A percentile compares a stretch with the other conserved stretches of the same genome.
phyloP scores from a whole-genome alignment of 352 stramenopile genomes.

The Phytophthora pini region DNA sequence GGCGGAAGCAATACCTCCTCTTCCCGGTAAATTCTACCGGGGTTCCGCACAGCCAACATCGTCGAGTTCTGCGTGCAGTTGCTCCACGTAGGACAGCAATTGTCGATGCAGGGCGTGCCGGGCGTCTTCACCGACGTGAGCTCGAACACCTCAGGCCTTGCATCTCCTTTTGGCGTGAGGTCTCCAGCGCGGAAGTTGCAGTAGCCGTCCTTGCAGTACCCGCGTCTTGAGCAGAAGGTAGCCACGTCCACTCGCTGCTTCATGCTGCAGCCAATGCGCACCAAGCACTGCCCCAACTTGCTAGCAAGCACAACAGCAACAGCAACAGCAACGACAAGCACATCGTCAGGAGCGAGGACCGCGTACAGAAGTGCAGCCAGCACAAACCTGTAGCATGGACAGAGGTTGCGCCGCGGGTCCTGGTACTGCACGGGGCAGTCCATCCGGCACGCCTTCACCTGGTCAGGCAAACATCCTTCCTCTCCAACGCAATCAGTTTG shows the following conservation, averaged over 20 bases:
- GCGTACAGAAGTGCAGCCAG: conserved; percentile 7
- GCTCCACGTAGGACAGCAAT: conserved; percentile 52
- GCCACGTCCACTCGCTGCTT: conserved; percentile 71
- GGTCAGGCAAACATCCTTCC: conserved; percentile 50
- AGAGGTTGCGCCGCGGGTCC: conserved; percentile 58
- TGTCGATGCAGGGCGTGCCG: conserved; percentile 67
- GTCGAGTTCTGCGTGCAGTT: conserved; percentile 56
- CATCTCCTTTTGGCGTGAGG: conserved; percentile 59
- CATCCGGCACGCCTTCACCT: conserved; percentile 60
- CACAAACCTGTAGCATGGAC: conserved; percentile 74
- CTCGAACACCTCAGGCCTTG: conserved; percentile 65
- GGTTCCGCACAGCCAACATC: conserved; percentile 49
- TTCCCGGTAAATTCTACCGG: conserved; percentile 57
- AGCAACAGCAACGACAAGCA: background rate
- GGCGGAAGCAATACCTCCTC: conserved; percentile 62
- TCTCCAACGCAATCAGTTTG: background rate
- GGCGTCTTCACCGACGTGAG: conserved; percentile 60
- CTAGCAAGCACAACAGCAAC: conserved; percentile 31
- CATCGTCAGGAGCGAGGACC: conserved; percentile 17
- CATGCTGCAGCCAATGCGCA: conserved; percentile 68
- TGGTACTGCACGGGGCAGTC: conserved; percentile 66
- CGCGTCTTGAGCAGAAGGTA: conserved; percentile 71
- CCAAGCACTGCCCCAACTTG: conserved; percentile 70
- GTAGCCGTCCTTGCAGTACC: conserved; percentile 86
- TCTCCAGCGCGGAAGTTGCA: conserved; percentile 69